Evolutionary conservation across 805 yeast species (phyloP), one percentile per base, ranked within the genome.

Genomic region (Saccharomycodes ludwigii): DNA sequence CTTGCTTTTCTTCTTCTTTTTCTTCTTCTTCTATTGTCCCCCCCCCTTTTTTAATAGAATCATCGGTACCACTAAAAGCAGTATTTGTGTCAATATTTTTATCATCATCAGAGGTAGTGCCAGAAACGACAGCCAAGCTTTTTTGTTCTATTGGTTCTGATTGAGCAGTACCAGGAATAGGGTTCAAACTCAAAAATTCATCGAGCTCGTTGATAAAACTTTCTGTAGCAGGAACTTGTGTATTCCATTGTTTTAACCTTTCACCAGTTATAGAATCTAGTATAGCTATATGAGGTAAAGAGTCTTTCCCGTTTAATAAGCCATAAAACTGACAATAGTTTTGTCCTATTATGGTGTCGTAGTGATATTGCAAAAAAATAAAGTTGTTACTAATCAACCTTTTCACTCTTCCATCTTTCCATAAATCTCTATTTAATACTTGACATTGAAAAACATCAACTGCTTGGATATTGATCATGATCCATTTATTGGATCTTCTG

Each of bases 251-350:
- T 42, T 69, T 68, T 34, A 84, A 68, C 37, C 94, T 66, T 55
- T 91, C 99, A 15, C 97, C 97, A 0, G 98, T 91, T 51, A 86
- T 73, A 2, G 98, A 96, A 48, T 91, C 99, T 30, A 91, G 52
- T 24, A 91, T 81, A 1, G 95, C 81, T 25, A 91, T 75, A 51
- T 91, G 96, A 1, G 99, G 99, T 50, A 60, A 78, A 30, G 31
- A 16, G 15, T 44, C 46, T 21, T 50, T 52, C 19, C 38, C 39
- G 21, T 66, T 69, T 2, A 63, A 56, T 28, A 81, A 66, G 3
- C 78, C 76, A 52, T 91, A 86, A 46, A 80, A 77, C 39, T 78
- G 75, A 13, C 65, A 45, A 50, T 83, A 91, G 38, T 66, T 68
- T 39, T 65, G 63, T 2, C 95, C 97, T 37, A 71, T 75, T 6